These are phyloP conservation scores for Spathaspora gorwiae DNA, from an alignment of 805 yeast genomes.

Conservation along the genomic window DNA sequence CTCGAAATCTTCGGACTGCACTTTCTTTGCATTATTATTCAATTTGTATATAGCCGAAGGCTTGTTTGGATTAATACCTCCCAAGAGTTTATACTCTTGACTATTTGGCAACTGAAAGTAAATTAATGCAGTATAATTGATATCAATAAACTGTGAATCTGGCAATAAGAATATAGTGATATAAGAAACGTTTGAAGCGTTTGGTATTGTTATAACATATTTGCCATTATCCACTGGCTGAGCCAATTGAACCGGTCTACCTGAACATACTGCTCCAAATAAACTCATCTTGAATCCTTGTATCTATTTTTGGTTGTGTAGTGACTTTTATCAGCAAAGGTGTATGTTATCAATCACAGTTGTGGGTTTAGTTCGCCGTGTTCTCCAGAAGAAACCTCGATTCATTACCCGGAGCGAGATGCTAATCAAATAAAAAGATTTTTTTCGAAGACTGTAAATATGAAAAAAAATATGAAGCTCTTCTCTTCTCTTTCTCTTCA, in stretches of 20 bases:
- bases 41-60: slow-evolving; percentile 91
- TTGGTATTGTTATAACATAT: slow-evolving; percentile 58
- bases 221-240: slow-evolving; percentile 66
- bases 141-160: slow-evolving; percentile 60
- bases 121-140: slow-evolving; percentile 73
- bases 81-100: slow-evolving; percentile 60
- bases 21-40: slow-evolving; percentile 35
- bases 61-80: slow-evolving; percentile 57
- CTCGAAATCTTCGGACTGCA: slow-evolving; percentile 39
- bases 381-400: no score
- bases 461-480: no score
- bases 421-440: no score
- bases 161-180: slow-evolving; percentile 84
- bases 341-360: no score
- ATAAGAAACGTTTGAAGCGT: slow-evolving; percentile 67
- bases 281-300: slow-evolving; percentile 22
- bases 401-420: no score
- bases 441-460: no score
- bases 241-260: slow-evolving; percentile 55
- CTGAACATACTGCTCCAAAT: slow-evolving; percentile 78
- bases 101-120: slow-evolving; percentile 76
- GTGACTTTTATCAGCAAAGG: not conserved
- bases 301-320: not conserved
- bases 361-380: no score
- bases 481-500: no score